A percentile compares a stretch with the other conserved stretches of the same genome.
Conservation (phyloP, 2,329 filamentous ascomycete genomes). For the Neobulgaria alba region DNA sequence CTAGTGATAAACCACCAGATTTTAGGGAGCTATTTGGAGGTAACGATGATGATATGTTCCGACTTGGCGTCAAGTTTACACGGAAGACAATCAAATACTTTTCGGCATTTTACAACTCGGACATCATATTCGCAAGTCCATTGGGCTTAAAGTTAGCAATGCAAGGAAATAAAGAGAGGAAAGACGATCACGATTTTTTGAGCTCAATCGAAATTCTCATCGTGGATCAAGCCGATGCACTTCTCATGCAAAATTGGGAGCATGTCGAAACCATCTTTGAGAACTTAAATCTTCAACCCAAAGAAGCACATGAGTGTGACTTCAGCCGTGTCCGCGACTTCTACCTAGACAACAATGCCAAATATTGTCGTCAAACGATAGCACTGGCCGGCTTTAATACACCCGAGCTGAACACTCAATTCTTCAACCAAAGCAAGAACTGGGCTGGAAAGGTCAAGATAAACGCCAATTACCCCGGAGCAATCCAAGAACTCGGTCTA, state of each 20-base stretch:
- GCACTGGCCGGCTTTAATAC: conserved; percentile 76
- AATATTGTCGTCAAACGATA: conserved; percentile 76
- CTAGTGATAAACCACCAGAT: conserved; percentile 70
- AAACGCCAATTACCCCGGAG: conserved; percentile 56
- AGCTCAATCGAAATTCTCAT: conserved; percentile 88
- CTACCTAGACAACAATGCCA: conserved; percentile 86
- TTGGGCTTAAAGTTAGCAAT: conserved; percentile 86
- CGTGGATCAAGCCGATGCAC: conserved; percentile 83
- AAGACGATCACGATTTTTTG: conserved; percentile 78
- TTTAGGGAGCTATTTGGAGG: conserved; percentile 85
- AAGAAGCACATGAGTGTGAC: conserved; percentile 84
- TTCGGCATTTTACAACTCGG: conserved; percentile 90
- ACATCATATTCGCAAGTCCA: conserved; percentile 87
- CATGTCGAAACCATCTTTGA: conserved; percentile 88
- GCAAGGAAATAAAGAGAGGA: conserved; percentile 60
- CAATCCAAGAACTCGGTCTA: conserved; percentile 64
- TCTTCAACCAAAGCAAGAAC: conserved; percentile 70
- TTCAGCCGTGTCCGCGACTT: conserved; percentile 82
- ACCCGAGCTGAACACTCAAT: conserved; percentile 76
- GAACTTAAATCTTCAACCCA: conserved; percentile 84
- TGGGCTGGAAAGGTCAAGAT: conserved; percentile 71
- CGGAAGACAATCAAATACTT: conserved; percentile 94
- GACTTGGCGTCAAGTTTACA: conserved; percentile 92
- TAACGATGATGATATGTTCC: conserved; percentile 96
- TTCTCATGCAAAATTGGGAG: conserved; percentile 98